A percentile compares a stretch with the other conserved stretches of the same genome.
Conservation (phyloP, 176 grass and related monocot genomes). For the Oryza glaberrima region DNA sequence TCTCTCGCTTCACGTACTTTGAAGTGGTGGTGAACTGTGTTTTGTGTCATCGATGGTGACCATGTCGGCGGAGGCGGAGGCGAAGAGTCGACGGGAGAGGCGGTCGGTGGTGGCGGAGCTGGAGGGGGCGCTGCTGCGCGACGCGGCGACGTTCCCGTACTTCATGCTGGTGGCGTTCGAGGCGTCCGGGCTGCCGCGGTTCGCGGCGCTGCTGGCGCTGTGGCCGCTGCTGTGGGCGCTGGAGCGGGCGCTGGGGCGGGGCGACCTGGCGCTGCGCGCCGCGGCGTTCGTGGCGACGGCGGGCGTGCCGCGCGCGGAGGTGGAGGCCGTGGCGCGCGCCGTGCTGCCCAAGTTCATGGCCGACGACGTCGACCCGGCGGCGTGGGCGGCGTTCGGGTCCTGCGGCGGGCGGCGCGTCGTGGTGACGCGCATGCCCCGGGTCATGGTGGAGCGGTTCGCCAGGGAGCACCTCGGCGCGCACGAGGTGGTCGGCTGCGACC, state of each 20-base stretch:
- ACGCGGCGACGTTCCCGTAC: conserved; percentile 61
- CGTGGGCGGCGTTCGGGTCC: conserved; percentile 59
- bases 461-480: conserved; percentile 83
- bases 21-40: neutral
- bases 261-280: conserved; percentile 34
- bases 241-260: neutral
- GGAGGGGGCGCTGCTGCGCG: conserved; percentile 68
- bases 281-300: conserved; percentile 61
- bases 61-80: neutral
- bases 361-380: conserved; percentile 72
- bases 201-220: conserved; percentile 60
- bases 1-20: neutral
- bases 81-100: neutral
- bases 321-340: conserved; percentile 80
- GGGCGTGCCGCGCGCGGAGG: conserved; percentile 49
- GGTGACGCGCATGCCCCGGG: conserved; percentile 63
- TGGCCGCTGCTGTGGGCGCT: conserved; percentile 59
- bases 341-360: conserved; percentile 95
- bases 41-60: neutral
- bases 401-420: conserved; percentile 60
- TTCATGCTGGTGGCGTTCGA: conserved; percentile 94
- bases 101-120: conserved; percentile 67
- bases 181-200: conserved; percentile 59
- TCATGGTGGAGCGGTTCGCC: conserved; percentile 79
- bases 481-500: conserved; percentile 66